Conservation (phyloP, 257 asterid genomes). For the Fraxinus anomala region DNA sequence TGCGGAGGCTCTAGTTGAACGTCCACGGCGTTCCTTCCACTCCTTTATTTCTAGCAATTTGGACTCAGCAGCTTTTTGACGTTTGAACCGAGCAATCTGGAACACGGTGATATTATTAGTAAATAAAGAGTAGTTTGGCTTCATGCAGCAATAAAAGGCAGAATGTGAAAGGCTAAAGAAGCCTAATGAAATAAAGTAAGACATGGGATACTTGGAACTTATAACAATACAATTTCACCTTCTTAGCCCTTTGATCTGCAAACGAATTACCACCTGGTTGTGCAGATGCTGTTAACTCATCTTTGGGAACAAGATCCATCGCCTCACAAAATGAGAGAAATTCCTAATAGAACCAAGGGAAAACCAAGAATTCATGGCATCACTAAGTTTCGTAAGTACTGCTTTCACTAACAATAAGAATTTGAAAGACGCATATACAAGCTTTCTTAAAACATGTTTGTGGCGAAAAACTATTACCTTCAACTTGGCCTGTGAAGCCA, state of each 20-base stretch:
- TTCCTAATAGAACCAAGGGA: conserved; percentile 50
- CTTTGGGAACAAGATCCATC: conserved; percentile 91
- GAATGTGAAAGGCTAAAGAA: conserved; percentile 19
- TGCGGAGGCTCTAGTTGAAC: conserved; percentile 96
- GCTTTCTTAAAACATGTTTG: not conserved
- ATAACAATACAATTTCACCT: conserved; percentile 42
- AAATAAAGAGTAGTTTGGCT: not conserved
- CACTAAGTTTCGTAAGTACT: conserved; percentile 10
- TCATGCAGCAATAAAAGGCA: not conserved
- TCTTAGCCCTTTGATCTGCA: conserved; percentile 80
- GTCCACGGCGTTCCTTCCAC: conserved; percentile 91
- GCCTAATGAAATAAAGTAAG: not conserved
- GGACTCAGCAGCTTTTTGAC: conserved; percentile 87
- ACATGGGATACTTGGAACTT: not conserved
- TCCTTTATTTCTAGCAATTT: conserved; percentile 81
- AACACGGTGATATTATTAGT: conserved; percentile 25
- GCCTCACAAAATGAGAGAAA: conserved; percentile 84
- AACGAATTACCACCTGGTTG: conserved; percentile 41
- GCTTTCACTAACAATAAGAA: not conserved
- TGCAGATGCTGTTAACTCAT: conserved; percentile 57
- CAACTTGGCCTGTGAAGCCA: conserved; percentile 69
- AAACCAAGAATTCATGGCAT: conserved; percentile 20
- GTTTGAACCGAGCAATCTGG: conserved; percentile 80
- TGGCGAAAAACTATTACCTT: conserved; percentile 53
- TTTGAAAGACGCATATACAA: not conserved